These are phyloP conservation scores for Trichomonascaceae sp. DNA, from an alignment of 1,139 yeast genomes.

Conservation along the genomic window DNA sequence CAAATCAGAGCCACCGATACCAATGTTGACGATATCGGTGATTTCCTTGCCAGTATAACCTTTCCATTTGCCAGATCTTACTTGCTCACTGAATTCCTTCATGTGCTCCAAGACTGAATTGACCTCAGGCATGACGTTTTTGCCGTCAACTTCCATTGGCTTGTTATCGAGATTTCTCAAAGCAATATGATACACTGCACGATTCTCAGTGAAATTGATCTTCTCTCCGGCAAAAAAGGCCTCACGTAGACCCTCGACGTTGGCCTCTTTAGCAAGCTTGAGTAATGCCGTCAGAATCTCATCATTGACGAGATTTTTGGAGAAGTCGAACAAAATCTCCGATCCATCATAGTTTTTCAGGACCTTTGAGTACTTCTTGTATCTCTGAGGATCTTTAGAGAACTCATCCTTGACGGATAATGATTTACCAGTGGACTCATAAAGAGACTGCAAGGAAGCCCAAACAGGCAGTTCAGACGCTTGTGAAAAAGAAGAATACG, in stretches of 20 bases:
- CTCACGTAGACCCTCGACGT: slow-evolving; percentile 80
- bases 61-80: slow-evolving; percentile 91
- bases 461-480: slow-evolving; percentile 79
- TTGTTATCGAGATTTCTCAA: slow-evolving; percentile 84
- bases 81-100: slow-evolving; percentile 85
- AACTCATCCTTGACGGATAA: slow-evolving; percentile 76
- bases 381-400: slow-evolving; percentile 65
- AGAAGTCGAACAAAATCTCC: slow-evolving; percentile 85
- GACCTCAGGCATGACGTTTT: slow-evolving; percentile 83
- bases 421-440: slow-evolving; percentile 59
- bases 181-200: slow-evolving; percentile 96
- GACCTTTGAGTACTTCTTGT: slow-evolving; percentile 65
- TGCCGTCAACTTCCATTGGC: slow-evolving; percentile 83
- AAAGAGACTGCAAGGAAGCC: slow-evolving; percentile 66
- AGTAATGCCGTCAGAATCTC: slow-evolving; percentile 63
- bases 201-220: slow-evolving; percentile 90
- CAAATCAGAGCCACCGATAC: slow-evolving; percentile 97
- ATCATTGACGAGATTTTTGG: slow-evolving; percentile 87
- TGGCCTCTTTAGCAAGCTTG: slow-evolving; percentile 83
- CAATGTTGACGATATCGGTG: slow-evolving; percentile 92
- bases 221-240: slow-evolving; percentile 88
- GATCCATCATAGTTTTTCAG: slow-evolving; percentile 82
- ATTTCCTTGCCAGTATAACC: slow-evolving; percentile 95
- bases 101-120: slow-evolving; percentile 87
- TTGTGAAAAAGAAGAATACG: slow-evolving; percentile 51